These are phyloP conservation scores for Fragaria vesca DNA, from an alignment of 306 rosid genomes.

Conservation along the genomic window DNA sequence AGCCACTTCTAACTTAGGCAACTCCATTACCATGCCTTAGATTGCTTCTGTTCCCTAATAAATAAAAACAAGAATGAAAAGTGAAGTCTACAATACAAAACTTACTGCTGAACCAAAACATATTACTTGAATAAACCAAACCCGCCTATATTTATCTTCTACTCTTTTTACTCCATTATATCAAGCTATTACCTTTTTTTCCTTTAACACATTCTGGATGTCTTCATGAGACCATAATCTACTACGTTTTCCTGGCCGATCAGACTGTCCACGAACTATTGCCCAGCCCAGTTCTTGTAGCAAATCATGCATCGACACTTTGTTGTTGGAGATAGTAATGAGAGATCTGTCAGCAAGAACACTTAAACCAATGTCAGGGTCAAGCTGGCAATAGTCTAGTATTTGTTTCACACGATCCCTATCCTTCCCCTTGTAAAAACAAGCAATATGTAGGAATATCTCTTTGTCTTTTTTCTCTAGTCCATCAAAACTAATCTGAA, in stretches of 20 bases:
- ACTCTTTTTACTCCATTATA: background rate
- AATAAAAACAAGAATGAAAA: background rate
- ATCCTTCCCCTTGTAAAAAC: background rate
- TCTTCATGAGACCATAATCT: background rate
- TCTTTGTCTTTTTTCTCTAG: background rate
- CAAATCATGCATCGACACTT: slow-evolving; percentile 37
- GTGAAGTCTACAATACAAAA: background rate
- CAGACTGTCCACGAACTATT: slow-evolving; percentile 26
- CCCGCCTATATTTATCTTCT: background rate
- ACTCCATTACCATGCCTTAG: background rate
- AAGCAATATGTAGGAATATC: background rate
- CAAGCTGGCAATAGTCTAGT: background rate
- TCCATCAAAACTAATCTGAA: background rate
- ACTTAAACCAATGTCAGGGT: background rate
- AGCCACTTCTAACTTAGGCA: background rate
- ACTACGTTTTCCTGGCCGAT: background rate
- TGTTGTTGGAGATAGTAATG: background rate
- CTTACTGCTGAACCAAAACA: background rate
- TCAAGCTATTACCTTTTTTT: background rate
- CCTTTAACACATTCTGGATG: background rate
- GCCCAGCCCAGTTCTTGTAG: slow-evolving; percentile 35
- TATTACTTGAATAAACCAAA: background rate
- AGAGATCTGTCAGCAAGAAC: background rate
- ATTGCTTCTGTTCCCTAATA: background rate
- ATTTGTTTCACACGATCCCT: background rate